Evolutionary conservation across 2,329 filamentous ascomycete species (phyloP).

Genomic region (Aspergillus sp.): DNA sequence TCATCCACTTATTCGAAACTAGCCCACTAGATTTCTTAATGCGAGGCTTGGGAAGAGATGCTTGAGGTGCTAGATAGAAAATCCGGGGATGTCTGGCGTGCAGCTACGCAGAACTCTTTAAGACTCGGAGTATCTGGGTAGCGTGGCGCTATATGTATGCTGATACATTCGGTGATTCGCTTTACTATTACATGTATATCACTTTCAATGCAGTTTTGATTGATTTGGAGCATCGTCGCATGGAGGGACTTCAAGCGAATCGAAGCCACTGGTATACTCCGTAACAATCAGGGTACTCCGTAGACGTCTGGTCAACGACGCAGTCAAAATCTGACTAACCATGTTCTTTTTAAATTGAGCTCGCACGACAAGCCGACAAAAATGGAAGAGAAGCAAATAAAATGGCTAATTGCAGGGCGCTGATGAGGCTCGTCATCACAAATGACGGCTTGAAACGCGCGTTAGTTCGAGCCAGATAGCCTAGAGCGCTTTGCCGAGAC

Average conservation of each 20-base stretch:
- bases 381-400: not conserved
- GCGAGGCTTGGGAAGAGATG: constrained; percentile 30
- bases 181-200: constrained; percentile 49
- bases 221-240: constrained; percentile 6
- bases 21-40: constrained; percentile 45
- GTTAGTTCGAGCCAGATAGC: constrained; percentile 21
- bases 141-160: constrained; percentile 39
- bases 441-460: constrained; percentile 18
- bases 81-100: constrained; percentile 36
- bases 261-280: not conserved
- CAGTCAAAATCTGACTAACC: not conserved
- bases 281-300: not conserved
- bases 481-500: constrained; percentile 12
- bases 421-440: constrained; percentile 17
- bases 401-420: not conserved
- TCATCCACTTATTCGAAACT: constrained; percentile 24
- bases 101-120: constrained; percentile 30
- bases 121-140: constrained; percentile 36
- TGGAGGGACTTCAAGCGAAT: not conserved
- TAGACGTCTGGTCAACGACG: not conserved
- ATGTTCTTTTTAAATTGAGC: no score
- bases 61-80: constrained; percentile 40
- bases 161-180: constrained; percentile 43
- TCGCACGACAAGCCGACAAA: not conserved
- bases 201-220: constrained; percentile 44